A percentile compares a stretch with the other conserved stretches of the same genome.
phyloP scores from a whole-genome alignment of 2,329 filamentous ascomycete species.

The Xylariaceae sp. region DNA sequence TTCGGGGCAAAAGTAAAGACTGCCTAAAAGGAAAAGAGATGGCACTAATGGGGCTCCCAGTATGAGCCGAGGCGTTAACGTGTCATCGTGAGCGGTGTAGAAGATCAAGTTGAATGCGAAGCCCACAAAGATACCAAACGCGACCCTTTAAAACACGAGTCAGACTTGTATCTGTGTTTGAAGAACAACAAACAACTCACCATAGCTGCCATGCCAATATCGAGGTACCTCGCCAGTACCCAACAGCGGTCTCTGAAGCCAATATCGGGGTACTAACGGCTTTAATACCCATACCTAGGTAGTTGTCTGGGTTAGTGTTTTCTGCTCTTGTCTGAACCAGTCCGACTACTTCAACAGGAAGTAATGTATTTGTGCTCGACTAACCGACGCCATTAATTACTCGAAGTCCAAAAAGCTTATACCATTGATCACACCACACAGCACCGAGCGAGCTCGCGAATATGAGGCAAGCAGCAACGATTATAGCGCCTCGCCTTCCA shows the following conservation, averaged over 20 bases:
- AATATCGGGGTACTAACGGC: slow-evolving; percentile 46
- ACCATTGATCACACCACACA: slow-evolving; percentile 33
- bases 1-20: slow-evolving; percentile 37
- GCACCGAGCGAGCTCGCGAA: slow-evolving; percentile 37
- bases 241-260: slow-evolving; percentile 43
- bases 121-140: slow-evolving; percentile 24
- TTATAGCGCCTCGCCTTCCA: slow-evolving; percentile 39
- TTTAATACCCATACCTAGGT: slow-evolving; percentile 43
- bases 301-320: neutral
- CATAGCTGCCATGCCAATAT: slow-evolving; percentile 45
- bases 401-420: slow-evolving; percentile 32
- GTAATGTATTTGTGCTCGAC: too few species aligned
- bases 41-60: slow-evolving; percentile 35
- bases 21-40: slow-evolving; percentile 30
- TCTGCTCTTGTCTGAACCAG: too few species aligned
- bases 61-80: slow-evolving; percentile 29
- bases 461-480: slow-evolving; percentile 36
- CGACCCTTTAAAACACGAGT: slow-evolving; percentile 18
- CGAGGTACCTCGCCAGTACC: slow-evolving; percentile 45
- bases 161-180: neutral
- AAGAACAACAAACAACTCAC: slow-evolving; percentile 6
- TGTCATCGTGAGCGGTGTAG: slow-evolving; percentile 17
- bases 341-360: too few species aligned
- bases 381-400: slow-evolving; percentile 38
- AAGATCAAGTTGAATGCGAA: slow-evolving; percentile 34